These are phyloP conservation scores for Penicillium carneum DNA, from an alignment of 2,329 filamentous ascomycete genomes.

Conservation along the genomic window DNA sequence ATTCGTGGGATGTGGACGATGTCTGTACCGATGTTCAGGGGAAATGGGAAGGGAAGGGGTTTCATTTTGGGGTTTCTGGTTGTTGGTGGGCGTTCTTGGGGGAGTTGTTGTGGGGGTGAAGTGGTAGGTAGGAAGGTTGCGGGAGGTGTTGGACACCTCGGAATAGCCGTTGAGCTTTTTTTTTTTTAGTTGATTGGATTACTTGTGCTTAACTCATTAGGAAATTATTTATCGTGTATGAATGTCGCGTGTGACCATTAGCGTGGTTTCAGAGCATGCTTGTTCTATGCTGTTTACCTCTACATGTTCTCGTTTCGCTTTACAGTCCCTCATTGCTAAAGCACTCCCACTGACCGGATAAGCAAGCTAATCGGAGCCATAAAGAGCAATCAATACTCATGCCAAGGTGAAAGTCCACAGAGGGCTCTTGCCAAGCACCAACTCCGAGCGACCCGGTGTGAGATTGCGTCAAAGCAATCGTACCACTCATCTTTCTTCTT, in stretches of 20 bases:
- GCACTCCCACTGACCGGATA: background rate
- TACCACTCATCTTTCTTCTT: background rate
- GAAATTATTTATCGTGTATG: background rate
- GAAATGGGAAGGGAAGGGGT: conserved; percentile 64
- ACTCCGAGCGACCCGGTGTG: background rate
- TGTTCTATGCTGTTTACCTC: background rate
- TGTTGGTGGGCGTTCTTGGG: background rate
- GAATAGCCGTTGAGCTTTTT: background rate
- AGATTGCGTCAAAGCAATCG: background rate
- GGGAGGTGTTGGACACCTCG: background rate
- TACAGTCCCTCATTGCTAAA: background rate
- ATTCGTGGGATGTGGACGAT: conserved; percentile 76
- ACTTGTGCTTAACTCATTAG: background rate
- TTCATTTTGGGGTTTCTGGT: conserved; percentile 40
- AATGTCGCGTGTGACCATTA: background rate
- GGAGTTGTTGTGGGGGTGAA: background rate
- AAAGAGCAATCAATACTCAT: background rate
- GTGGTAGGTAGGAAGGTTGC: background rate
- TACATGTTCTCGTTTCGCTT: background rate
- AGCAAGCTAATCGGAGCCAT: background rate
- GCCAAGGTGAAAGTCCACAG: background rate
- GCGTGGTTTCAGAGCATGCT: background rate
- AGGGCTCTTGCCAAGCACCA: background rate
- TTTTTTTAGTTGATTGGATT: background rate
- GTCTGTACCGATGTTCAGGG: conserved; percentile 76